Conservation (phyloP, 228 moss, liverwort and hornwort genomes). For the Sphagnum magellanicum region DNA sequence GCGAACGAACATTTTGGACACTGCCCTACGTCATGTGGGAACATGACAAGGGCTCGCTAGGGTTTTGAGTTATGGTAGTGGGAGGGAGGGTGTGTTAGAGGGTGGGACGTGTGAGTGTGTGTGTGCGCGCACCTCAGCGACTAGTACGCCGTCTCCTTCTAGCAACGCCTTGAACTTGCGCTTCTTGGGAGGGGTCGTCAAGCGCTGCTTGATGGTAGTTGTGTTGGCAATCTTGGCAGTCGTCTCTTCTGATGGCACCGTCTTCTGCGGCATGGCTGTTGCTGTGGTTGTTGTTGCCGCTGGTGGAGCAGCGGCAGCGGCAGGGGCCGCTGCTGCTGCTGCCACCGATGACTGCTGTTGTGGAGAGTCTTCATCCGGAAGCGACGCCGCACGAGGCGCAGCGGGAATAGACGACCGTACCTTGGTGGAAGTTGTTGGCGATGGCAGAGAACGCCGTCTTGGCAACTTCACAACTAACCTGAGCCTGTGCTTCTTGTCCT, state of each 20-base stretch:
- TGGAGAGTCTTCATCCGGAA: constrained; percentile 20
- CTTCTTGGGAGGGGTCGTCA: constrained; percentile 84
- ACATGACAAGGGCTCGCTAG: no score
- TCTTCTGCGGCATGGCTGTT: constrained; percentile 38
- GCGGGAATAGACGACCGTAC: not conserved
- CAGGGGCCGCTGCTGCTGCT: constrained; percentile 11
- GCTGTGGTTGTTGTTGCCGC: not conserved
- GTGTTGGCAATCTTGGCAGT: constrained; percentile 16
- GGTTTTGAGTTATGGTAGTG: not conserved
- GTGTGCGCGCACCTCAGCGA: no score
- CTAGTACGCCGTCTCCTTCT: constrained; percentile 46
- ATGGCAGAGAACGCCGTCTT: constrained; percentile 29
- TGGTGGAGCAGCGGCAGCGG: constrained; percentile 18
- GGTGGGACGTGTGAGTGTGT: not conserved
- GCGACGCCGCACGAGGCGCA: constrained; percentile 10
- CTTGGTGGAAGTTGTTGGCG: constrained; percentile 26
- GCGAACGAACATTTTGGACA: no score
- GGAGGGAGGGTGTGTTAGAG: not conserved
- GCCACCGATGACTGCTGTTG: constrained; percentile 11
- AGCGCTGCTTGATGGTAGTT: constrained; percentile 22
- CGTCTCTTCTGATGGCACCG: not conserved
- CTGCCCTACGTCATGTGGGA: no score
- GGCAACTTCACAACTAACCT: constrained; percentile 92
- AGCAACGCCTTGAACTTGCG: constrained; percentile 96
- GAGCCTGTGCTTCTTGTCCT: constrained; percentile 98